Percentiles rank a stretch among this genome's conserved stretches.
Evolutionary conservation across 805 yeast species (phyloP).

Genomic region (Wickerhamomyces ciferrii): DNA sequence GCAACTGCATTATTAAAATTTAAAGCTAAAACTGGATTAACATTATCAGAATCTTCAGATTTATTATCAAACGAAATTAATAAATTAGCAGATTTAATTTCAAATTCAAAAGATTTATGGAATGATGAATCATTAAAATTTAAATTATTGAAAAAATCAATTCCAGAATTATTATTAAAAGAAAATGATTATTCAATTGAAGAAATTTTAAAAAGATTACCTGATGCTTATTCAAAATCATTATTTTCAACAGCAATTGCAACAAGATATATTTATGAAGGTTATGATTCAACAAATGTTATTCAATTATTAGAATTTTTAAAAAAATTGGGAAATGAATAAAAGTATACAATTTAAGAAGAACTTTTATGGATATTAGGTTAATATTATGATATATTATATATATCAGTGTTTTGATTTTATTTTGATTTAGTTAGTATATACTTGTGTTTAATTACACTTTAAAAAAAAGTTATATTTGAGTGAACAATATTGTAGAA

Average conservation of each 20-base stretch:
- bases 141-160: conserved; percentile 67
- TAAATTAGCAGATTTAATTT: conserved; percentile 79
- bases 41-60: conserved; percentile 70
- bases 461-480: too few species aligned
- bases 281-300: conserved; percentile 21
- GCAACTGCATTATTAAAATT: conserved; percentile 85
- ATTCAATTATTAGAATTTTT: conserved; percentile 23
- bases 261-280: conserved; percentile 22
- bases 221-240: conserved; percentile 82
- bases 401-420: background rate
- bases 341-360: too few species aligned
- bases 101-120: conserved; percentile 80
- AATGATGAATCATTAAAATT: conserved; percentile 74
- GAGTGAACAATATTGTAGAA: too few species aligned
- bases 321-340: conserved; percentile 6
- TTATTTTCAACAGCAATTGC: conserved; percentile 43
- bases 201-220: conserved; percentile 68
- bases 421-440: too few species aligned
- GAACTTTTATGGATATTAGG: too few species aligned
- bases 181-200: conserved; percentile 67
- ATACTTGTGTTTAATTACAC: background rate
- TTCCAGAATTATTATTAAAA: conserved; percentile 67
- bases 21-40: conserved; percentile 54
- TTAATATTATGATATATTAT: background rate
- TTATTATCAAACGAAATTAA: conserved; percentile 78